Evolutionary conservation across 169 alveolate genomes (phyloP).

Genomic region (Theileria annulata): DNA sequence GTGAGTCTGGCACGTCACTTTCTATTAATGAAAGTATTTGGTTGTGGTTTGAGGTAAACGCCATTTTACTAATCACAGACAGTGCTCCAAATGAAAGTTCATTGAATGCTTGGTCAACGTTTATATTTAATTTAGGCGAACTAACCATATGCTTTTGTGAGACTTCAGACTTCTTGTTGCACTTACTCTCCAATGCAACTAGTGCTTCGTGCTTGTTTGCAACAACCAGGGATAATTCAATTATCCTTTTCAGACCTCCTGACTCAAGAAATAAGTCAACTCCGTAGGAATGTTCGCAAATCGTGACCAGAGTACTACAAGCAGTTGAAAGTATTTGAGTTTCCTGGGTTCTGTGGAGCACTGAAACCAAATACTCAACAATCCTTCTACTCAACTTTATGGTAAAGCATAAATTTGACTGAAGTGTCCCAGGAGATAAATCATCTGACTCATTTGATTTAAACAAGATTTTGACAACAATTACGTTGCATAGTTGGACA

Average conservation of each 20-base stretch:
- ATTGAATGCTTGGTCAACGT: conserved; percentile 43
- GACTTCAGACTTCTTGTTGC: conserved; percentile 6
- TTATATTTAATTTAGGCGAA: background rate
- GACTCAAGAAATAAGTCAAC: conserved; percentile 49
- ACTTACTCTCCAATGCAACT: conserved; percentile 2
- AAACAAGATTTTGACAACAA: conserved; percentile 28
- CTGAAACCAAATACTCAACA: conserved; percentile 9
- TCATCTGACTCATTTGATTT: conserved; percentile 9
- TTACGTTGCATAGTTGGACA: conserved; percentile 40
- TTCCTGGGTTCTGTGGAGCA: conserved; percentile 21
- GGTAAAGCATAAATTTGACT: background rate
- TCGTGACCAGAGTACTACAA: conserved; percentile 33
- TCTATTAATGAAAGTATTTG: conserved; percentile 76
- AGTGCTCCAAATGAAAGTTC: conserved; percentile 81
- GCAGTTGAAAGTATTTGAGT: conserved; percentile 24
- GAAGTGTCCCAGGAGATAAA: background rate
- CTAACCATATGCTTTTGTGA: background rate
- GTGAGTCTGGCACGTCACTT: conserved; percentile 72
- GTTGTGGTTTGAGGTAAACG: conserved; percentile 78
- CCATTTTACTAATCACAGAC: conserved; percentile 82
- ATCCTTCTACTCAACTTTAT: conserved; percentile 5
- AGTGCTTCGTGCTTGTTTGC: conserved; percentile 16
- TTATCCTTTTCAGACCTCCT: conserved; percentile 20
- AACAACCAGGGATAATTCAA: conserved; percentile 33
- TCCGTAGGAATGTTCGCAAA: conserved; percentile 46